Evolutionary conservation across 768 basidiomycete genomes (phyloP), one percentile per base, ranked within the genome.

Genomic region (Sutorius australiensis): DNA sequence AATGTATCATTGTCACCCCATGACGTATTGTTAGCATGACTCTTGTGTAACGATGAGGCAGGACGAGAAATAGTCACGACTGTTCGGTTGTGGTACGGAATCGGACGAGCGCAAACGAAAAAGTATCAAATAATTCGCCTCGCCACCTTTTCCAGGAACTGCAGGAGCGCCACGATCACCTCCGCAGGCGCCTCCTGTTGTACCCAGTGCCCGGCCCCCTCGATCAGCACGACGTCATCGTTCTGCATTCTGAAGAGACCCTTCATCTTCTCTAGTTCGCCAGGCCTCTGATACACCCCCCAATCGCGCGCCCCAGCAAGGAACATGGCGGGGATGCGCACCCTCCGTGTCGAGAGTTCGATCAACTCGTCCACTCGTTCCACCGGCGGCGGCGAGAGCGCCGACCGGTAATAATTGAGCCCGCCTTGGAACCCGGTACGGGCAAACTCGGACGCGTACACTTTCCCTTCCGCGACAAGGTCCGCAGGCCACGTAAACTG

Each of bases 341-440:
- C 74, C 48, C 61, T 70, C 64, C 72, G 78, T 45, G 73, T 76
- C 14, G 72, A 57, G 50, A 83, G 81, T 28, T 76, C 65, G 24
- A 66, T 59, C 37, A 81, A 62, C 19, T 83, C 79, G 0, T 67
- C 68, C 19, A 65, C 59, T 66, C 68, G 72, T 21, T 61, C 62
- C 6, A 61, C 50, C 27, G 76, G 74, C 0, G 70, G 73, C 16
- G 64, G 60, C 0, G 52, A 48, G 24, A 62, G 55, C 46, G 62
- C 57, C 52, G 71, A 68, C 27, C 83, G 75, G 59, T 85, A 85
- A 53, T 75, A 68, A 58, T 85, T 82, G 48, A 85, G 64, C 27
- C 80, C 82, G n/a, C 82, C 83, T 60, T 84, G 83, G 53, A 85
- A 85, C 1, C 84, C 82, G 2, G 79, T 81, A 38, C 75, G 70